phyloP scores from a whole-genome alignment of 352 stramenopile genomes.

The Hyaloperonospora arabidopsidis region DNA sequence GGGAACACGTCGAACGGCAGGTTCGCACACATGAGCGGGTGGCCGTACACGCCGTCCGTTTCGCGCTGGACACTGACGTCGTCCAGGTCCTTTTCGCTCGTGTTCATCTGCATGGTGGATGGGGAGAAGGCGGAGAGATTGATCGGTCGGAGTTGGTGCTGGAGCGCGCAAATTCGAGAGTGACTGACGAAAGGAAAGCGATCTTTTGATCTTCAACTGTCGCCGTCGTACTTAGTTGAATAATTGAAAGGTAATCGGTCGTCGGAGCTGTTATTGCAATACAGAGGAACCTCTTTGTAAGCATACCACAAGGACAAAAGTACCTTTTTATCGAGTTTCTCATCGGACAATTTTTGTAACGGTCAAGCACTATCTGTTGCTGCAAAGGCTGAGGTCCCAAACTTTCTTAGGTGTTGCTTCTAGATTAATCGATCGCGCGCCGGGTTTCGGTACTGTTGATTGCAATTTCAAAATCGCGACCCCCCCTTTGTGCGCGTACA shows the following conservation, averaged over 20 bases:
- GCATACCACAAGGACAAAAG: too few relatives aligned
- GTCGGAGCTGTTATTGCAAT: too few relatives aligned
- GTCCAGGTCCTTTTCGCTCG: slow-evolving; percentile 31
- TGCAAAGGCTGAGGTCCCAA: too few relatives aligned
- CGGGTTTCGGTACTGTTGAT: too few relatives aligned
- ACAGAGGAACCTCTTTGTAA: too few relatives aligned
- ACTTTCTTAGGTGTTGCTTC: too few relatives aligned
- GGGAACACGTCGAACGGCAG: slow-evolving; percentile 62
- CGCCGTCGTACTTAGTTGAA: neutral
- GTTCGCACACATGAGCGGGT: slow-evolving; percentile 70
- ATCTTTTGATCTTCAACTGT: slow-evolving; percentile 21
- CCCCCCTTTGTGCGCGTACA: too few relatives aligned
- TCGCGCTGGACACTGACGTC: slow-evolving; percentile 21
- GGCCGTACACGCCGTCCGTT: slow-evolving; percentile 66
- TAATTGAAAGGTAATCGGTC: slow-evolving; percentile 1
- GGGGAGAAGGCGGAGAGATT: neutral
- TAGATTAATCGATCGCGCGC: too few relatives aligned
- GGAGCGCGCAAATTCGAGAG: slow-evolving; percentile 20
- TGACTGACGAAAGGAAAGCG: slow-evolving; percentile 13
- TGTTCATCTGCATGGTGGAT: slow-evolving; percentile 35
- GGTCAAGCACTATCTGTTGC: too few relatives aligned
- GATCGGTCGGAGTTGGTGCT: slow-evolving; percentile 7
- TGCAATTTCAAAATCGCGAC: too few relatives aligned
- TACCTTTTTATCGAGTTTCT: too few relatives aligned
- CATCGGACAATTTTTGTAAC: too few relatives aligned